phyloP scores from a whole-genome alignment of 2,329 filamentous ascomycete genomes.

The Microsporum ferrugineum region DNA sequence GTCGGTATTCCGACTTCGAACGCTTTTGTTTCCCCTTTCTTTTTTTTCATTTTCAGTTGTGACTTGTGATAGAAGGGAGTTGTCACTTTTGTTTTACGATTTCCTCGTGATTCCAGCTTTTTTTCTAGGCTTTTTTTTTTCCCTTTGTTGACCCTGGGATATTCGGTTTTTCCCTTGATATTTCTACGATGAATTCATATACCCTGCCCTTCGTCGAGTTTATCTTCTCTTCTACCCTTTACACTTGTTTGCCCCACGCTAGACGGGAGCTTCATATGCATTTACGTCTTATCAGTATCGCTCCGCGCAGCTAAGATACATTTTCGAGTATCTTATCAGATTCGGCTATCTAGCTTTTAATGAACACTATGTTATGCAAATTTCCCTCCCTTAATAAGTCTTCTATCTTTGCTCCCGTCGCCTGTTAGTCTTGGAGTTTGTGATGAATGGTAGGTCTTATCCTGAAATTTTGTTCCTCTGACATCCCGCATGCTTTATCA shows the following conservation, averaged over 20 bases:
- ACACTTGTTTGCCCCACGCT: background rate
- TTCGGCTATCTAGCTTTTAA: constrained; percentile 4
- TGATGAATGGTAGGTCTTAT: background rate
- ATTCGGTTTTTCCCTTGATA: background rate
- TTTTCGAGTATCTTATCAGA: background rate
- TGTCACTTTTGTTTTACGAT: background rate
- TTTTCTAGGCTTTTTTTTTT: background rate
- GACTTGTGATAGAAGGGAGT: background rate
- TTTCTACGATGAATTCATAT: background rate
- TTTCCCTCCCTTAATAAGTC: background rate
- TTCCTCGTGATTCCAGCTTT: background rate
- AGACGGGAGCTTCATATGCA: background rate
- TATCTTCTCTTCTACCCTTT: background rate
- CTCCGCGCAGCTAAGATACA: background rate
- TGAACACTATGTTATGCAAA: constrained; percentile 3
- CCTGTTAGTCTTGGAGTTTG: background rate
- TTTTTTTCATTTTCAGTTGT: background rate
- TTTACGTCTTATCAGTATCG: background rate
- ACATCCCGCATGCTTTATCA: background rate
- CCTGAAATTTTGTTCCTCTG: background rate
- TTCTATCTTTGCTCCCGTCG: background rate
- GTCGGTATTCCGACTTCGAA: background rate
- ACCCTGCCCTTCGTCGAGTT: constrained; percentile 1
- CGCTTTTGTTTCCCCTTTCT: background rate
- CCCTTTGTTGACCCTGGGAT: background rate